These are phyloP conservation scores for Arthrobotrys musiformis DNA, from an alignment of 2,329 filamentous ascomycete species.

Conservation along the genomic window DNA sequence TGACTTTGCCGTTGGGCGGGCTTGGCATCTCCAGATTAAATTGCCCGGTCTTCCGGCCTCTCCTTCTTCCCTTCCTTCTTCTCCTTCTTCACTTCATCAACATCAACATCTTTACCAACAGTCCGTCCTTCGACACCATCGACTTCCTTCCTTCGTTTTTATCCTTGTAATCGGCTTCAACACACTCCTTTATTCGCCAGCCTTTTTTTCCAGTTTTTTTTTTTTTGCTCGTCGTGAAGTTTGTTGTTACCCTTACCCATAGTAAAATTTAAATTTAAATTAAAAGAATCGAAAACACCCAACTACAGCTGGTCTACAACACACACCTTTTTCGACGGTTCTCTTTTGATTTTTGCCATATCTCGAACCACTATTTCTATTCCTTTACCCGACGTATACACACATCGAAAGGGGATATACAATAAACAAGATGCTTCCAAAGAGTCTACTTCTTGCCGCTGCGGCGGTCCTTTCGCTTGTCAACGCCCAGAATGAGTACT, in stretches of 20 bases:
- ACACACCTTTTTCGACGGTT: conserved; percentile 6
- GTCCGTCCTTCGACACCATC: conserved; percentile 35
- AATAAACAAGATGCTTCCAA: conserved; percentile 33
- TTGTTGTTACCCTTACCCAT: not conserved
- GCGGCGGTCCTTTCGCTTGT: conserved; percentile 64
- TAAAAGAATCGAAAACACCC: conserved; percentile 2
- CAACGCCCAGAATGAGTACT: conserved; percentile 60
- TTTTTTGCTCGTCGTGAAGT: not conserved
- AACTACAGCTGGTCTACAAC: conserved; percentile 42
- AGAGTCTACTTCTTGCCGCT: conserved; percentile 59
- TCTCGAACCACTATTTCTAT: conserved; percentile 4
- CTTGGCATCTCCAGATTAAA: conserved; percentile 15
- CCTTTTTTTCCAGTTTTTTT: not conserved
- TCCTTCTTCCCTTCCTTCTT: conserved; percentile 12
- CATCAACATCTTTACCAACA: conserved; percentile 20
- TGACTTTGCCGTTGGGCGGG: conserved; percentile 12
- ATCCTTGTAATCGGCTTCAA: conserved; percentile 42
- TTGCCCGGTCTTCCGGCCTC: conserved; percentile 2
- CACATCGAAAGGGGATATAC: not conserved
- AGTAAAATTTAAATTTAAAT: not conserved
- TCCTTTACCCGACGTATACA: not conserved
- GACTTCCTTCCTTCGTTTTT: conserved; percentile 23
- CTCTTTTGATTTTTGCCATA: not conserved
- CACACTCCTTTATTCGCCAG: conserved; percentile 49
- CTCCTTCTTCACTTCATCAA: not conserved